Evolutionary conservation across 805 yeast genomes (phyloP), one percentile per base, ranked within the genome.

Genomic region (Isabelozyma pseudorhagii): DNA sequence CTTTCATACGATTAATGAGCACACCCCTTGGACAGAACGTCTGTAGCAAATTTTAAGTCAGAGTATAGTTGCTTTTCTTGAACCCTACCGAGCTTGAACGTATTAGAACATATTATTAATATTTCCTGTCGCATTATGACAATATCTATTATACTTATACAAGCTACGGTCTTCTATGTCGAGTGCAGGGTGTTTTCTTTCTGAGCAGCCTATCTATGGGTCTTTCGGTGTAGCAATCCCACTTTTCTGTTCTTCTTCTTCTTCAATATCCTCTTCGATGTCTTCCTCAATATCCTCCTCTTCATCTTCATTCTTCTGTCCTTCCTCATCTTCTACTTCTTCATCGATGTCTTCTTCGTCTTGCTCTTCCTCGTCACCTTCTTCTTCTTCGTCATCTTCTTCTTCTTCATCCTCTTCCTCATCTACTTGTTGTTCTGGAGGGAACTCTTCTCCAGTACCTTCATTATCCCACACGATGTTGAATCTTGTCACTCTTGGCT

Each of bases 401-500:
- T 69, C 80, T 25, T 68, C 75, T 8, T 77, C 80, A 10, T 73
- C 80, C n/a, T 82, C 87, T 11, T 80, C 87, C 8, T 81, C 89
- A 2, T 77, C 84, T 25, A 79, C 79, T 43, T 78, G 84, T 58
- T 85, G 89, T 55, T 86, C 90, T 2, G 94, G 94, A 10, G 93
- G 96, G 57, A 80, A 87, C 46, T 84, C 83, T 46, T 87, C 90
- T 5, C 75, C 75, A 50, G 72, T 80, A 34, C 74, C 81, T 44
- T 73, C 77, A 52, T 87, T 88, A 64, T 90, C 97, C 99, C 99
- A 94, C 3, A 91, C 96, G 49, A 94, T 94, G 66, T 94, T 94
- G 71, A 94, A 94, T 55, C 97, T 77, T 6, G 99, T 94, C 40
- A 94, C 99, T 57, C 98, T 79, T 41, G 99, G 99, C 72, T 94